phyloP scores from a whole-genome alignment of 179 eudicot genomes.

The Actinidia arguta region DNA sequence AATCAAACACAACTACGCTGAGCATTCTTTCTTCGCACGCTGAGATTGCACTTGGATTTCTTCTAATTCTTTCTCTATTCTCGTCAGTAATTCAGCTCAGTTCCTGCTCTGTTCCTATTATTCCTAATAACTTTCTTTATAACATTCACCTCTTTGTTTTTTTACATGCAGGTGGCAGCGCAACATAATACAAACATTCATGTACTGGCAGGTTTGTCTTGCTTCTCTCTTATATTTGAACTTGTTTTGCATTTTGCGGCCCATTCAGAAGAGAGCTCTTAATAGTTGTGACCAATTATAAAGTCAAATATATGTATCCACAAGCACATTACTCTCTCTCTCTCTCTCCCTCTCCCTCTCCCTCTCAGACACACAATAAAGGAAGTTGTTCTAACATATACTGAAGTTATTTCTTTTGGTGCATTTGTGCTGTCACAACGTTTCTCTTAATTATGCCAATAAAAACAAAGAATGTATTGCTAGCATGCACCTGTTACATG shows the following conservation, averaged over 20 bases:
- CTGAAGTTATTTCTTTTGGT: too few relatives aligned
- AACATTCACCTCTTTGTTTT: background rate
- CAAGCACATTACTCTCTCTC: too few relatives aligned
- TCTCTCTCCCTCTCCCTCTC: too few relatives aligned
- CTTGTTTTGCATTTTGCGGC: background rate
- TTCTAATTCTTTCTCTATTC: slow-evolving; percentile 76
- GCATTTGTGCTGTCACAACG: too few relatives aligned
- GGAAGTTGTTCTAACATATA: too few relatives aligned
- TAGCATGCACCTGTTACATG: too few relatives aligned
- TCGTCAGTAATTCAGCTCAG: slow-evolving; percentile 65
- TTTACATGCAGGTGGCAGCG: slow-evolving; percentile 88
- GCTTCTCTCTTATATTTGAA: background rate
- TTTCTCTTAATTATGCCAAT: too few relatives aligned
- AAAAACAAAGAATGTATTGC: too few relatives aligned
- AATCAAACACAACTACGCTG: slow-evolving; percentile 86
- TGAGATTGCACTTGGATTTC: slow-evolving; percentile 95
- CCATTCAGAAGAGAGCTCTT: background rate
- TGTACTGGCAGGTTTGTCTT: slow-evolving; percentile 95
- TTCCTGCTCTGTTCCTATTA: slow-evolving; percentile 6
- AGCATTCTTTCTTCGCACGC: slow-evolving; percentile 92
- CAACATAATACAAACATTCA: slow-evolving; percentile 83
- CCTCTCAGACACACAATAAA: too few relatives aligned
- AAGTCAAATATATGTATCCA: too few relatives aligned
- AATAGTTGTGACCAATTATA: too few relatives aligned
- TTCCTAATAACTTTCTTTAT: background rate